Evolutionary conservation across 2,329 filamentous ascomycete species (phyloP).

Genomic region (Xylaria sp.): DNA sequence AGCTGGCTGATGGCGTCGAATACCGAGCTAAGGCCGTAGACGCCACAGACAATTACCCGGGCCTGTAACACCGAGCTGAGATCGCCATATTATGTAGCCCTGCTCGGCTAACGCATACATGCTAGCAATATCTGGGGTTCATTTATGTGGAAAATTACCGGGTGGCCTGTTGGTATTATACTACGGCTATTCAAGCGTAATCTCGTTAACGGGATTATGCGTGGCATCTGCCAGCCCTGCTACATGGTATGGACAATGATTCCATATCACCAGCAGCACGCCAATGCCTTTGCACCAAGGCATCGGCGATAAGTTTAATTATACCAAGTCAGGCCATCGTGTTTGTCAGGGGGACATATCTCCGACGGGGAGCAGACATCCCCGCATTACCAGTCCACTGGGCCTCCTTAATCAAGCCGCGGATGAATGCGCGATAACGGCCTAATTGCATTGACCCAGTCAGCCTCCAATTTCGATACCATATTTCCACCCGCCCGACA

Average conservation of each 20-base stretch:
- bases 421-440: constrained; percentile 34
- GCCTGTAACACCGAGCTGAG: constrained; percentile 32
- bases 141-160: constrained; percentile 40
- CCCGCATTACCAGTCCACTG: constrained; percentile 34
- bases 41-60: constrained; percentile 42
- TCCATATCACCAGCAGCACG: constrained; percentile 2
- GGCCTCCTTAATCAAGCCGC: constrained; percentile 38
- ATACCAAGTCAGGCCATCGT: constrained; percentile 1
- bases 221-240: constrained; percentile 11
- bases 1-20: constrained; percentile 7
- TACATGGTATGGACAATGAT: constrained; percentile 1
- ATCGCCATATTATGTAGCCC: constrained; percentile 36
- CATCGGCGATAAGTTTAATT: constrained; percentile 12
- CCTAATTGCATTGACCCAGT: constrained; percentile 45
- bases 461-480: constrained; percentile 39
- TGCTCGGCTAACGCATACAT: constrained; percentile 34
- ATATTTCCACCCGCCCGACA: constrained; percentile 44
- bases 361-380: constrained; percentile 13
- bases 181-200: constrained; percentile 38
- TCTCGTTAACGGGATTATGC: constrained; percentile 31
- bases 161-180: constrained; percentile 39
- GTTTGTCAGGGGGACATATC: constrained; percentile 1
- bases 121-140: constrained; percentile 34
- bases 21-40: constrained; percentile 18
- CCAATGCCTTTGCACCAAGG: constrained; percentile 9